These are phyloP conservation scores for Mycena rosella DNA, from an alignment of 768 basidiomycete species.

Conservation along the genomic window DNA sequence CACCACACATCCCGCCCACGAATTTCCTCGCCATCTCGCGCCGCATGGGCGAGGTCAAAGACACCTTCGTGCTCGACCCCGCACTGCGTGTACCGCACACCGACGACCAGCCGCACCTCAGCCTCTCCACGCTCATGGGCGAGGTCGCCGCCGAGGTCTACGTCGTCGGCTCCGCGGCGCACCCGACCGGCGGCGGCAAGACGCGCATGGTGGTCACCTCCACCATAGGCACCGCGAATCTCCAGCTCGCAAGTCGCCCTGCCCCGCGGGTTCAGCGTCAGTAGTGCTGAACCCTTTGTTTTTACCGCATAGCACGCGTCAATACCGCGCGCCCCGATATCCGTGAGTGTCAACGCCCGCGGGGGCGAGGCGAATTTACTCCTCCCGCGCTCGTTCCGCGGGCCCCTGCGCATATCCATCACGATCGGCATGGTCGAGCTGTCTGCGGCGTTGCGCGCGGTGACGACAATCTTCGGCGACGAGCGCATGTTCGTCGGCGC, in stretches of 20 bases:
- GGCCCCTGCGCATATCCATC: constrained; percentile 17
- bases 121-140: constrained; percentile 26
- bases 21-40: constrained; percentile 19
- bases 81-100: constrained; percentile 19
- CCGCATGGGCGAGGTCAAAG: constrained; percentile 28
- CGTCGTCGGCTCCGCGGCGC: constrained; percentile 14
- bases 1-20: constrained; percentile 9
- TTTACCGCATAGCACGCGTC: constrained; percentile 21
- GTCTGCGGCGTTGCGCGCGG: constrained; percentile 18
- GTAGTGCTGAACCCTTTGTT: neutral
- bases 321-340: constrained; percentile 24
- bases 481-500: constrained; percentile 20
- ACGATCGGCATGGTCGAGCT: constrained; percentile 23
- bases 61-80: constrained; percentile 32
- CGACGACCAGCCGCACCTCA: constrained; percentile 20
- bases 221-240: constrained; percentile 9
- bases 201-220: constrained; percentile 26
- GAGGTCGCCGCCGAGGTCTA: constrained; percentile 17
- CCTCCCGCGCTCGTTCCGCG: constrained; percentile 35
- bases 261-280: neutral
- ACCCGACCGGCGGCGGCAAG: constrained; percentile 7
- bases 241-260: constrained; percentile 18
- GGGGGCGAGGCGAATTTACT: constrained; percentile 21
- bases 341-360: constrained; percentile 13
- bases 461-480: constrained; percentile 15